A percentile compares a stretch with the other conserved stretches of the same genome.
Conservation (phyloP, 768 basidiomycete species). For the Mycena rebaudengoi region DNA sequence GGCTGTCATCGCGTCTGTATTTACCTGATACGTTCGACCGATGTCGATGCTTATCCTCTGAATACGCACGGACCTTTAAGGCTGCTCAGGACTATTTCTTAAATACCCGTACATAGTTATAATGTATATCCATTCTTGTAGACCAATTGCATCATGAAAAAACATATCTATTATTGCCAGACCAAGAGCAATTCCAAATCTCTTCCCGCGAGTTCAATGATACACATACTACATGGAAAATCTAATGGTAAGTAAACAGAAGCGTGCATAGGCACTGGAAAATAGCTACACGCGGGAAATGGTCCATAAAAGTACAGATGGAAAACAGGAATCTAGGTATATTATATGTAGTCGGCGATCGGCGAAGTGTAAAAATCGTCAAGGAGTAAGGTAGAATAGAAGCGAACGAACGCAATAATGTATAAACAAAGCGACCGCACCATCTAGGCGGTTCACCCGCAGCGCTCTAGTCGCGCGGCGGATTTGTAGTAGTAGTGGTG, state of each 20-base stretch:
- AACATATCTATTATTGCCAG: too few species aligned
- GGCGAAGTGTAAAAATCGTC: slow-evolving; percentile 7
- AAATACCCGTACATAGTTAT: too few species aligned
- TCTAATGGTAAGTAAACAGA: slow-evolving; percentile 19
- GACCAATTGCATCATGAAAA: too few species aligned
- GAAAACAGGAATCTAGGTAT: slow-evolving; percentile 22
- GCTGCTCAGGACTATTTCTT: too few species aligned
- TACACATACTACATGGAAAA: slow-evolving; percentile 14
- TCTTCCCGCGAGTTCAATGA: too few species aligned
- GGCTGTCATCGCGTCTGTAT: too few species aligned
- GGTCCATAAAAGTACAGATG: slow-evolving; percentile 21
- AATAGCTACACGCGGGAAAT: slow-evolving; percentile 15
- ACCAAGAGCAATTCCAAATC: too few species aligned
- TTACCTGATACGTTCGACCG: too few species aligned
- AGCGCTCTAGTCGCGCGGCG: slow-evolving; percentile 19
- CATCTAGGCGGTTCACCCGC: slow-evolving; percentile 9
- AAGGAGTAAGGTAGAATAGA: slow-evolving; percentile 16
- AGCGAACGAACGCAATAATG: slow-evolving; percentile 15
- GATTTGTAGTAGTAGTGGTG: not conserved
- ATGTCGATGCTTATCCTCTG: too few species aligned
- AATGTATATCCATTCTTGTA: too few species aligned
- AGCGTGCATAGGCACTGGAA: slow-evolving; percentile 14
- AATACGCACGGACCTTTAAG: not conserved
- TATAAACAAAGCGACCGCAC: not conserved
- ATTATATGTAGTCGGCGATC: slow-evolving; percentile 21